Conservation (phyloP, 495 filamentous ascomycete genomes). For the Podospora tetraspora region DNA sequence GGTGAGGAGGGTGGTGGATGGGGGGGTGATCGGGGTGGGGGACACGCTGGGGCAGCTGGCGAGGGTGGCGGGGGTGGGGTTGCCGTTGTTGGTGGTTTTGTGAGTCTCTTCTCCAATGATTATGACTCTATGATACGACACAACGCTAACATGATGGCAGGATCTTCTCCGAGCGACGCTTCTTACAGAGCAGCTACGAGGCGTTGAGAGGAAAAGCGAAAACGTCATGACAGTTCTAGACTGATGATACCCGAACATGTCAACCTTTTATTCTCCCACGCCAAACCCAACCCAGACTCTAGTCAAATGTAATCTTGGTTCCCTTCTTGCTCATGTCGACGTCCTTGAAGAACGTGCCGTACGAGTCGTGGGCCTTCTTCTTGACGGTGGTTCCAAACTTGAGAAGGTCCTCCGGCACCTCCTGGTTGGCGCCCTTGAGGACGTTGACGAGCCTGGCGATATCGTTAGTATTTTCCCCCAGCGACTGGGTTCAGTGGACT, state of each 20-base stretch:
- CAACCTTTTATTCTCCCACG: neutral
- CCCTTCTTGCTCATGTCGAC: conserved; percentile 69
- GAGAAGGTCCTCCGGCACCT: conserved; percentile 78
- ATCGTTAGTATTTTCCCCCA: neutral
- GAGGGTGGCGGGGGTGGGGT: conserved; percentile 46
- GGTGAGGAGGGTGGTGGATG: conserved; percentile 24
- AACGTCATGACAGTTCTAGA: neutral
- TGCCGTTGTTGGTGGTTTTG: conserved; percentile 52
- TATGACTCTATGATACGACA: neutral
- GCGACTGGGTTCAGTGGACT: conserved; percentile 32
- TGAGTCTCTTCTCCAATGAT: conserved; percentile 41
- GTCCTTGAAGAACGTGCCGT: conserved; percentile 91
- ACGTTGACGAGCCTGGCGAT: conserved; percentile 70
- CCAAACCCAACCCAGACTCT: conserved; percentile 33
- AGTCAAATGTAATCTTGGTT: conserved; percentile 91
- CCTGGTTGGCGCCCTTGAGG: conserved; percentile 79
- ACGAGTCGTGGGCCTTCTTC: conserved; percentile 91
- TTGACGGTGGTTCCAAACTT: conserved; percentile 98
- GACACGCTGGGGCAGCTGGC: conserved; percentile 44
- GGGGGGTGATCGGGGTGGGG: conserved; percentile 20
- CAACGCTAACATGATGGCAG: conserved; percentile 36
- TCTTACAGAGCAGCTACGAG: conserved; percentile 47
- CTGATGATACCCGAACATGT: conserved; percentile 12
- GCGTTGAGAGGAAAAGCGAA: conserved; percentile 31
- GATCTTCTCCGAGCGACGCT: conserved; percentile 54